Evolutionary conservation across 257 asterid genomes (phyloP).

Genomic region (Nicotiana paniculata): DNA sequence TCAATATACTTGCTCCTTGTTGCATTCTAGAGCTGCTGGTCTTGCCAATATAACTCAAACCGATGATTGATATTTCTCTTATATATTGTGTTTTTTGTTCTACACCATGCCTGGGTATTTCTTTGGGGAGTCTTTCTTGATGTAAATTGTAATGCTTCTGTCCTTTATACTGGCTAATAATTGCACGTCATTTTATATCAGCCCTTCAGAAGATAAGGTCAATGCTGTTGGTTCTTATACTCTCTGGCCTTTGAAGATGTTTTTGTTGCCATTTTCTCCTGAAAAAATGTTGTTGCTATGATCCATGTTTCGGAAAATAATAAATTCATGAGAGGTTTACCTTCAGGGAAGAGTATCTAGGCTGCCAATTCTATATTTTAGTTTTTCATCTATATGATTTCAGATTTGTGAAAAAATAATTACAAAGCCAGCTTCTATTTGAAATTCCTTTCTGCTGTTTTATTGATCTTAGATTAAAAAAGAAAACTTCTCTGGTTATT

Average conservation of each 20-base stretch:
- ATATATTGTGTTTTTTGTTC: not conserved
- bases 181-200: slow-evolving; percentile 31
- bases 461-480: not conserved
- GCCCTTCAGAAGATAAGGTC: slow-evolving; percentile 51
- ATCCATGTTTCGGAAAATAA: slow-evolving; percentile 25
- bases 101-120: not conserved
- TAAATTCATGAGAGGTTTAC: slow-evolving; percentile 8
- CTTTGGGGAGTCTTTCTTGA: slow-evolving; percentile 17
- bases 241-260: slow-evolving; percentile 50
- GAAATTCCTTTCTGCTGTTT: not conserved
- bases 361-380: not conserved
- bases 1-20: not conserved
- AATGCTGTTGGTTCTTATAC: slow-evolving; percentile 47
- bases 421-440: not conserved
- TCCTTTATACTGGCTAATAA: slow-evolving; percentile 28
- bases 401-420: not conserved
- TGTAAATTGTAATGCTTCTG: slow-evolving; percentile 18
- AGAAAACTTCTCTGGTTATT: not conserved
- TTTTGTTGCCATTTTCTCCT: slow-evolving; percentile 47
- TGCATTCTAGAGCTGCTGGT: not conserved
- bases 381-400: not conserved
- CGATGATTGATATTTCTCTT: not conserved
- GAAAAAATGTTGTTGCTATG: slow-evolving; percentile 42
- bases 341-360: slow-evolving; percentile 13
- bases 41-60: not conserved